Conservation (phyloP, 345 rosid genomes). For the Acer negundo region DNA sequence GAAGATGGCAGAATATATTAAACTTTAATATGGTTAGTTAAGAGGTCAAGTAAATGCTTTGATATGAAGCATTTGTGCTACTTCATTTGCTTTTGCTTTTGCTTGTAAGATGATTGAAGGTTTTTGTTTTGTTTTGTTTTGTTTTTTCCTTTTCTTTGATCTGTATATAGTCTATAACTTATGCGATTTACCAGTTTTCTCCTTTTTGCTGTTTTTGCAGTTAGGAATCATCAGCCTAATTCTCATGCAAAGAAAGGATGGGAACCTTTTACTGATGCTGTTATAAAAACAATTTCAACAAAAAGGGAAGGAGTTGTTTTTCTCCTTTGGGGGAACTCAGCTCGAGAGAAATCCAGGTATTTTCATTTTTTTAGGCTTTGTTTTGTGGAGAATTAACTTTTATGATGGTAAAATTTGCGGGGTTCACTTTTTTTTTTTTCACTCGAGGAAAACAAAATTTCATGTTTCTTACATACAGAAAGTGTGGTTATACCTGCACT, state of each 20-base stretch:
- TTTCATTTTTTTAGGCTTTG: constrained; percentile 2
- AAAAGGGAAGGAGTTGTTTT: constrained; percentile 91
- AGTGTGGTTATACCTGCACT: not conserved
- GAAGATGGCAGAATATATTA: no score
- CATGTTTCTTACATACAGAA: no score
- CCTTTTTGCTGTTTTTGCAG: constrained; percentile 35
- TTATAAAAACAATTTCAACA: constrained; percentile 72
- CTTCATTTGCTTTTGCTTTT: not conserved
- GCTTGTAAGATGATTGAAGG: not conserved
- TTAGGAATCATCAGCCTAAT: constrained; percentile 81
- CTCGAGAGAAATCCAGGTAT: constrained; percentile 85
- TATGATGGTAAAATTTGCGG: not conserved
- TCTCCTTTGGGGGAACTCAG: constrained; percentile 96
- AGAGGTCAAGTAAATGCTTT: not conserved
- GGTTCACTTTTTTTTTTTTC: not conserved
- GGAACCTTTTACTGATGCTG: constrained; percentile 96
- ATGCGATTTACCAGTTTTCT: constrained; percentile 9
- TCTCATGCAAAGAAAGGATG: constrained; percentile 99
- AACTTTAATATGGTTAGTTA: no score
- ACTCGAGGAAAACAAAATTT: no score
- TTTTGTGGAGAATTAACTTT: constrained; percentile 3
- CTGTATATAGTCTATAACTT: not conserved
- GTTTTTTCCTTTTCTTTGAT: not conserved
- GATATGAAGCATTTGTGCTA: not conserved
- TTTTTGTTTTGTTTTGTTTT: not conserved